A percentile compares a stretch with the other conserved stretches of the same genome.
Conservation (phyloP, 495 filamentous ascomycete species). For the Bryoglossum gracile region DNA sequence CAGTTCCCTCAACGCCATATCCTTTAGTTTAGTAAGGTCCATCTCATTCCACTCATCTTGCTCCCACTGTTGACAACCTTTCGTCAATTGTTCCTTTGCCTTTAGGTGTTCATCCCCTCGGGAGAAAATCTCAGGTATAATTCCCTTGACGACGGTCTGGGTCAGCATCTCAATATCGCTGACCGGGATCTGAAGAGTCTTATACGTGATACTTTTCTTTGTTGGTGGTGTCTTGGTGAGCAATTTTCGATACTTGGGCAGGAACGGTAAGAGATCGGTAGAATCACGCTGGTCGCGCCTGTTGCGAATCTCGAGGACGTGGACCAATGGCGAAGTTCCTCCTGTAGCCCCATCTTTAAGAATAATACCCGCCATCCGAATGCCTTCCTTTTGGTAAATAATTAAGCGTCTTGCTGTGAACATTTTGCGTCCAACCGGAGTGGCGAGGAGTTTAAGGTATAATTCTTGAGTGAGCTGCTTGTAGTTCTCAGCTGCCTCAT, state of each 20-base stretch:
- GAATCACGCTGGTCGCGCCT: slow-evolving; percentile 57
- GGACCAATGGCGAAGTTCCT: slow-evolving; percentile 54
- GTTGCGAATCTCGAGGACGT: slow-evolving; percentile 68
- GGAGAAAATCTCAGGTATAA: slow-evolving; percentile 45
- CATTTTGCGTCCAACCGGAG: slow-evolving; percentile 72
- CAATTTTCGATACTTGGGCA: slow-evolving; percentile 54
- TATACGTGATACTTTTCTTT: slow-evolving; percentile 53
- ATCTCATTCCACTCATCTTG: slow-evolving; percentile 74
- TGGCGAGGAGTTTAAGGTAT: slow-evolving; percentile 58
- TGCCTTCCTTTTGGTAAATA: slow-evolving; percentile 61
- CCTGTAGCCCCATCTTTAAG: slow-evolving; percentile 63
- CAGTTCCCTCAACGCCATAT: slow-evolving; percentile 65
- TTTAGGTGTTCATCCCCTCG: slow-evolving; percentile 33
- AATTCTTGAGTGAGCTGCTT: slow-evolving; percentile 65
- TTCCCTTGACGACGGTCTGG: slow-evolving; percentile 57
- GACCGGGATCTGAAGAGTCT: slow-evolving; percentile 56
- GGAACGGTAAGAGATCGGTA: slow-evolving; percentile 72
- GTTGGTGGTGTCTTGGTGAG: slow-evolving; percentile 53
- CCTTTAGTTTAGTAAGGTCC: slow-evolving; percentile 73
- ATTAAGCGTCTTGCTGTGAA: slow-evolving; percentile 67
- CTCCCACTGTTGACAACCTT: slow-evolving; percentile 62
- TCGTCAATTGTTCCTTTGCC: slow-evolving; percentile 53
- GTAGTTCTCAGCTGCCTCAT: slow-evolving; percentile 72
- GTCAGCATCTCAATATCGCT: slow-evolving; percentile 77
- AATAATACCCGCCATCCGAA: slow-evolving; percentile 73